Evolutionary conservation across 805 yeast species (phyloP), one percentile per base, ranked within the genome.

Genomic region (Starmera pachycereana): DNA sequence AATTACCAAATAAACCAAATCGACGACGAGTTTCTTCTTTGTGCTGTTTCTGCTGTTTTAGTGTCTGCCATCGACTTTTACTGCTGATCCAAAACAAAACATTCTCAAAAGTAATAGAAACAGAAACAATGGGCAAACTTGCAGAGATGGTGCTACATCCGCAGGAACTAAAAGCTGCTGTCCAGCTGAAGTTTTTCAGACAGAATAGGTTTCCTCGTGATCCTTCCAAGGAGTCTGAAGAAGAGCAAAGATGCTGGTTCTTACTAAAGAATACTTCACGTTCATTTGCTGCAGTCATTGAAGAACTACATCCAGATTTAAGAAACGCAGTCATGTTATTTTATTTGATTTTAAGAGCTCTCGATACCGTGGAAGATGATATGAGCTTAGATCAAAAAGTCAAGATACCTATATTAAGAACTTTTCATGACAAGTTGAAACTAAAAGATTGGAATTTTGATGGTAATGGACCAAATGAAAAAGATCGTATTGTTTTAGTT

Each of bases 321-420:
- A 74, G 95, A 48, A 78, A 78, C 47, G 84, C 82, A 1, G 72
- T 86, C 45, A 79, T 78, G 88, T 44, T 92, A 6, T 92, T 92
- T 62, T 92, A 92, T 61, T 62, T 92, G 41, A 71, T 88, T 18
- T 65, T 92, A 47, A 74, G 98, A 44, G 98, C 95, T 2, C 72
- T 92, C 52, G 98, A 92, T 57, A 92, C 98, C 1, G 72, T 92
- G 41, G 98, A 92, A 60, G 98, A 92, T 60, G 97, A 92, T 60
- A 88, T 88, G 94, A 74, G 92, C 8, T 65, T 92, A 43, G 81
- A 76, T 45, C 78, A 83, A 6, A 67, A 69, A 16, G 51, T 76
- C 44, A 92, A 92, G 63, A 64, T 88, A 22, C 88, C 92, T 3
- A 58, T 88, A 37, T 69, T 92, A 49, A 71, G 90, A 43, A 48